phyloP scores from a whole-genome alignment of 495 filamentous ascomycete genomes.

The Trypethelium eluteriae region DNA sequence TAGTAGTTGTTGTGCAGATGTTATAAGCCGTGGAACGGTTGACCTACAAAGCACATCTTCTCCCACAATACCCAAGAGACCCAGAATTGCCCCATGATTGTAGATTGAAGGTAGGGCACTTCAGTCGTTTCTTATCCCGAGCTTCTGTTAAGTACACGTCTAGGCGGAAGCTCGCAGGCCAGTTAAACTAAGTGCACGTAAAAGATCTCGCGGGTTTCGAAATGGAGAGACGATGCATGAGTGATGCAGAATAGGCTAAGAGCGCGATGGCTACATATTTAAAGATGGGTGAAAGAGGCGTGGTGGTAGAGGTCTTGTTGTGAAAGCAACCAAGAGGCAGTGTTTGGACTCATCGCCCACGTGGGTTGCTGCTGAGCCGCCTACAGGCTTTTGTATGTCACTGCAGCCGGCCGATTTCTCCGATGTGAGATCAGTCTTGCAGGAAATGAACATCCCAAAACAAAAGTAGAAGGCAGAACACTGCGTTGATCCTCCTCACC shows the following conservation, averaged over 20 bases:
- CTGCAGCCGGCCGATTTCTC: neutral
- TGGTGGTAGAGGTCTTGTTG: neutral
- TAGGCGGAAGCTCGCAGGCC: neutral
- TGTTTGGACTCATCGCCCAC: too few species aligned
- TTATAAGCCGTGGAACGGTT: neutral
- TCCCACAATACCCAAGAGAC: constrained; percentile 75
- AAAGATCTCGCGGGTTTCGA: neutral
- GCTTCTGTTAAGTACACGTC: neutral
- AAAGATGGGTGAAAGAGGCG: neutral
- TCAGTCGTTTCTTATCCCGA: neutral
- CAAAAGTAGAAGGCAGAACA: neutral
- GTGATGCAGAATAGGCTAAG: neutral
- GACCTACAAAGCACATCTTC: constrained; percentile 80
- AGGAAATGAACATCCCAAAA: neutral
- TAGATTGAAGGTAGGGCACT: neutral
- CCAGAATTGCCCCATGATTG: constrained; percentile 53
- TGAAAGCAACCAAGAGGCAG: neutral
- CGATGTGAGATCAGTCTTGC: neutral
- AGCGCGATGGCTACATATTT: neutral
- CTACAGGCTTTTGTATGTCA: neutral
- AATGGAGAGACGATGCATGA: neutral
- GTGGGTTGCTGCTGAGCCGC: neutral
- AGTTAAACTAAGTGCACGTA: neutral
- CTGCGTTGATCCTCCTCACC: neutral
- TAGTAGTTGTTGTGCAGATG: neutral